These are phyloP conservation scores for Dichotomopilus funicola DNA, from an alignment of 2,329 filamentous ascomycete species.

Conservation along the genomic window DNA sequence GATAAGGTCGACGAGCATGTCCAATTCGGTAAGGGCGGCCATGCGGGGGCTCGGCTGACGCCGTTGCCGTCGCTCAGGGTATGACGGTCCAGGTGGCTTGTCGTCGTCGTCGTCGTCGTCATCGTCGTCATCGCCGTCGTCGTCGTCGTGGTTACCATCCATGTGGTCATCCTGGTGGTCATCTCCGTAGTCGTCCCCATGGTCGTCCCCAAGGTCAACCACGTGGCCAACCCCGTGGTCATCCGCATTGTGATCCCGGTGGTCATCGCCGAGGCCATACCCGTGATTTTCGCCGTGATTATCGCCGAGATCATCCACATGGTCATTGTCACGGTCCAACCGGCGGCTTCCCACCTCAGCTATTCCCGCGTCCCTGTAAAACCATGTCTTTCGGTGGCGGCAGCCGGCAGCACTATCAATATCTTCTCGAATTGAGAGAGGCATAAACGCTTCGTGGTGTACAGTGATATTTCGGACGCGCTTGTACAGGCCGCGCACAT, in stretches of 20 bases:
- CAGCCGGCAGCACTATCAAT: not conserved
- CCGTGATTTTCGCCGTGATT: no score
- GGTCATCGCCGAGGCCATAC: no score
- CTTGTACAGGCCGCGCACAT: not conserved
- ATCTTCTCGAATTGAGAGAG: not conserved
- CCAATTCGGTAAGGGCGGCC: conserved; percentile 2
- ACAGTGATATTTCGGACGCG: not conserved
- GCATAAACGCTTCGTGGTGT: not conserved
- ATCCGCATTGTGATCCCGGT: no score
- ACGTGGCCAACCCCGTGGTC: no score
- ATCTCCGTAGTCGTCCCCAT: not conserved
- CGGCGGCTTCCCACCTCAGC: not conserved
- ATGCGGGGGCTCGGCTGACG: conserved; percentile 3
- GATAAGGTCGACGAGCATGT: conserved; percentile 4
- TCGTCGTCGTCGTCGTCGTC: not conserved
- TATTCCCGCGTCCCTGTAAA: not conserved
- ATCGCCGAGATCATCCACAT: no score
- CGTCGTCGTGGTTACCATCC: not conserved
- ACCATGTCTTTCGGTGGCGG: not conserved
- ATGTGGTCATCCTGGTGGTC: not conserved
- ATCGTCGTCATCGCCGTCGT: not conserved
- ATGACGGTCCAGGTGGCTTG: not conserved
- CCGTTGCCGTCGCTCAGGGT: not conserved
- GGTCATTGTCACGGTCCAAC: not conserved
- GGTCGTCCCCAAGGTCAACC: no score